Base-by-base conservation (phyloP, 2,329 filamentous ascomycete species). In the Ustilaginoidea virens region DNA sequence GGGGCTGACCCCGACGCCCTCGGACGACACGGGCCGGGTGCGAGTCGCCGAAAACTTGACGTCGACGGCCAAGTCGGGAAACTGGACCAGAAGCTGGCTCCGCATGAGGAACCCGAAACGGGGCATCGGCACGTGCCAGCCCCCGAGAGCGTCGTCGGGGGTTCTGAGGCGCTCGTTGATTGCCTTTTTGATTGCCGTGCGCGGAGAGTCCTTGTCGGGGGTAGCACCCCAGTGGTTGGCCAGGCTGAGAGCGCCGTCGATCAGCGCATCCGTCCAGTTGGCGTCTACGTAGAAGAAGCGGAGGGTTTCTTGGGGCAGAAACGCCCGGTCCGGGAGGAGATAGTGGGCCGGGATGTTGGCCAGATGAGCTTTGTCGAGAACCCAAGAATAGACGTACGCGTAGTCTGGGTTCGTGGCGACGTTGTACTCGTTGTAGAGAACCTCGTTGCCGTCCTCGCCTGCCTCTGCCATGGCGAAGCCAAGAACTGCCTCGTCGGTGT, bases 251-350 rank as follows among this genome's bases (percentile, higher is more conserved):
- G 52, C 60, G 0, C 60, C 60, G 31, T 64, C 60, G 2, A 63
- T 33, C 4, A 63, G 28, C 5, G 47, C 48, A 25, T 59, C 52
- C 0, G 54, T 35, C 61, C 60, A 65, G 29, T 48, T 48, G 1
- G 32, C 15, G 29, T 66, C 61, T 8, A 65, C 55, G 20, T 46
- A 33, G 42, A 65, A 65, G 43, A 61, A 59, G 0, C 56, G 47
- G 0, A 65, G 28, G 7, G 32, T 47, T 34, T 65, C 61, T n/a
- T 4, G 20, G 24, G 0, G 48, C 0, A 64, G 38, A 20, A 50
- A 36, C 0, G 33, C 39, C 0, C 55, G 49, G 15, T 63, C 59
- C 0, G 47, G 27, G 4, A 63, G 36, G 2, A 62, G 40, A 31
- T 50, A 60, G 24, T 61, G 56, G 0, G 51, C 38, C 0, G 59